These are phyloP conservation scores for Durotheca rogersii DNA, from an alignment of 495 filamentous ascomycete species.

Conservation along the genomic window DNA sequence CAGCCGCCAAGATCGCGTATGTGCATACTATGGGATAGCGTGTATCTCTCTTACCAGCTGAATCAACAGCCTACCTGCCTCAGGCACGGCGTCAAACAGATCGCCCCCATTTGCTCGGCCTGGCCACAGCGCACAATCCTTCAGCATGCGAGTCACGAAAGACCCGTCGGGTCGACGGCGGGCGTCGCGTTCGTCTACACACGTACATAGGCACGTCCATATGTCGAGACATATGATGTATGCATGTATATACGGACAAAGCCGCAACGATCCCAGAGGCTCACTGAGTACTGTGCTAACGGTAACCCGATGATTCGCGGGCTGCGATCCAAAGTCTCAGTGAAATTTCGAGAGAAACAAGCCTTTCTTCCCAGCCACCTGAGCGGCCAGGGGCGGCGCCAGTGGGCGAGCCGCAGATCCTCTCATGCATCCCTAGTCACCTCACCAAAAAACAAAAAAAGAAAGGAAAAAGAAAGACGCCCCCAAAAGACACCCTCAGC, in stretches of 20 bases:
- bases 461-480: too few relatives aligned
- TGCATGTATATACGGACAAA: too few relatives aligned
- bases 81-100: too few relatives aligned
- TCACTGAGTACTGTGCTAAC: background rate
- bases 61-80: conserved; percentile 1
- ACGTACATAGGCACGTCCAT: too few relatives aligned
- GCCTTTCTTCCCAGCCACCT: conserved; percentile 27
- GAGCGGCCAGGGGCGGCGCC: conserved; percentile 13
- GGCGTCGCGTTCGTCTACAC: background rate
- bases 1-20: too few relatives aligned
- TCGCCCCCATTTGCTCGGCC: too few relatives aligned
- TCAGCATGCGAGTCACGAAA: conserved; percentile 6
- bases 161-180: background rate
- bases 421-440: conserved; percentile 3
- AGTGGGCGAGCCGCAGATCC: conserved; percentile 24
- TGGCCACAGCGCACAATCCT: background rate
- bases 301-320: conserved; percentile 2
- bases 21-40: background rate
- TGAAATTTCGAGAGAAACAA: conserved; percentile 11
- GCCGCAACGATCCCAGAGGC: too few relatives aligned
- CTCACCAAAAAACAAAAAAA: conserved; percentile 10
- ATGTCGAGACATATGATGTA: too few relatives aligned
- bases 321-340: conserved; percentile 23
- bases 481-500: too few relatives aligned
- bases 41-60: background rate